Base-by-base conservation (phyloP, 2,329 filamentous ascomycete genomes). In the Beauveria sp. region DNA sequence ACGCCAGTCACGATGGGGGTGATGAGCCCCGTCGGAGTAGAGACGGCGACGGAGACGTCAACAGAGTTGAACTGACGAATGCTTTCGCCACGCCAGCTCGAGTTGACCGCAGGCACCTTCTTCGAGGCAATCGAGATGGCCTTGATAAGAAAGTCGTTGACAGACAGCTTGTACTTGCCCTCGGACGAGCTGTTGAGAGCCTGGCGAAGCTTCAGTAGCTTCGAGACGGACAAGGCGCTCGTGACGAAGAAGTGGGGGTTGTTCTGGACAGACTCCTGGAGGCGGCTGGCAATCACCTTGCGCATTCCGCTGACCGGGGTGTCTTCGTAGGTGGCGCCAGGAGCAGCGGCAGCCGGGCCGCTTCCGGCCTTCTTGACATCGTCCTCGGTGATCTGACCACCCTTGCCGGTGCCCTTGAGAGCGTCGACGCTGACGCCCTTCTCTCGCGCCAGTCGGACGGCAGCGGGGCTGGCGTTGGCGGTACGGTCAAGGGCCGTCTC, bases 141-240 rank as follows among this genome's bases (percentile, higher is more conserved):
- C 86, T 99, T 99, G 84, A 99, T 91, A 66, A 99, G 83, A 84
- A 99, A 96, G 79, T 99, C 95, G 79, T 99, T 99, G 79, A 99
- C 91, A n/a, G 93, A 97, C 63, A 99, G 90, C 86, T 97, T 99
- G 86, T 96, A 99, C 78, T 92, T 88, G 79, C 93, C 95, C 65
- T 96, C 88, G 53, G 91, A 82, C 14, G 90, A 88, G 73, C 87
- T 85, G 81, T 99, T 99, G 68, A 99, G 86, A 63, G 93, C 92
- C 79, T 91, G 86, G 72, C 95, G 92, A 70, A 99, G 92, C 83
- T 97, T 98, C 72, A 96, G 82, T 54, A 99, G 90, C 85, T 98
- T 98, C 76, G 83, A 85, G 66, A 99, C 95, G 63, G 93, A 98
- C 73, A 99, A 85, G 69, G 86, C 87, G 71, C 91, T 89, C 70